Evolutionary conservation across 148 eudicot genomes (phyloP).

Genomic region (Cornus suecica): DNA sequence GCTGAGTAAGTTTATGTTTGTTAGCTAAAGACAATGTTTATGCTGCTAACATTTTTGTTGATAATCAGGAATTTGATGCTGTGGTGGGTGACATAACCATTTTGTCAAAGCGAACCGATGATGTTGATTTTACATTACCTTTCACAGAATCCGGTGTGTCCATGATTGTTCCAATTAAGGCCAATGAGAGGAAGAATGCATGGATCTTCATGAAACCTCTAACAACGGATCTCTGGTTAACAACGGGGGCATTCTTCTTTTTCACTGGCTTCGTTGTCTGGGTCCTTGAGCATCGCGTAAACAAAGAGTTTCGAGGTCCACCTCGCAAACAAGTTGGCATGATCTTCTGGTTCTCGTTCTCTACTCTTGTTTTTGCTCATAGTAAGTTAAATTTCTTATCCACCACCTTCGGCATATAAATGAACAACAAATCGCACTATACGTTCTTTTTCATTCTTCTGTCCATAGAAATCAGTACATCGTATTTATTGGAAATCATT

Average conservation of each 20-base stretch:
- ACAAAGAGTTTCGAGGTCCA: constrained; percentile 56
- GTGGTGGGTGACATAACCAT: constrained; percentile 67
- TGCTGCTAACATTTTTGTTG: not conserved
- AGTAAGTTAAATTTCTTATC: constrained; percentile 38
- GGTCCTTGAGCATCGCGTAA: constrained; percentile 69
- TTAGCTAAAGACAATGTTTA: too few relatives aligned
- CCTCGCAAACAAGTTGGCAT: constrained; percentile 54
- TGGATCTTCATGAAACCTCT: constrained; percentile 78
- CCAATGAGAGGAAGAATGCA: constrained; percentile 36
- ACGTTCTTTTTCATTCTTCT: not conserved
- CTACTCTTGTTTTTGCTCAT: constrained; percentile 70
- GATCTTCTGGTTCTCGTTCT: constrained; percentile 68
- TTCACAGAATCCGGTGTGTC: constrained; percentile 62
- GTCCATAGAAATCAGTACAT: not conserved
- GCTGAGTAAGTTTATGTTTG: too few relatives aligned
- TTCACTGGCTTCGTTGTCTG: constrained; percentile 67
- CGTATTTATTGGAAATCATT: not conserved
- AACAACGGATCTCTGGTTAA: constrained; percentile 57
- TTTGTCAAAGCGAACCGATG: constrained; percentile 36
- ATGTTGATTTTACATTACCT: constrained; percentile 64
- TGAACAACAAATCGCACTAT: not conserved
- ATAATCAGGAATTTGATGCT: constrained; percentile 47
- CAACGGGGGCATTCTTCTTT: constrained; percentile 47
- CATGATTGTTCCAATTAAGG: constrained; percentile 47
- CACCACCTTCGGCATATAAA: not conserved